Evolutionary conservation across 2,329 filamentous ascomycete species (phyloP).

Genomic region (Aspergillus udagawae): DNA sequence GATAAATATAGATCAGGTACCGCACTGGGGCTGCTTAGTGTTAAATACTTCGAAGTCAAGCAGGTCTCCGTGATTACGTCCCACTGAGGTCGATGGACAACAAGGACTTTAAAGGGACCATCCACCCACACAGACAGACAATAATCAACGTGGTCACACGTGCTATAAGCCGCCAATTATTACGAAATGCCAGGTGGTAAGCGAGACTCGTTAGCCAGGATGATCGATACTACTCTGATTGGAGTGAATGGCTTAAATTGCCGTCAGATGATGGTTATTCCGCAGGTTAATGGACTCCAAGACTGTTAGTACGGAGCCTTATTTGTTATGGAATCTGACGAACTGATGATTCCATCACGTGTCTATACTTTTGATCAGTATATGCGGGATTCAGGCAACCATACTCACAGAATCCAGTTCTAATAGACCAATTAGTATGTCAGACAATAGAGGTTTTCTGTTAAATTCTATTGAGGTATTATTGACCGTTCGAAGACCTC

Average conservation of each 20-base stretch:
- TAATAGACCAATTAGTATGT: background rate
- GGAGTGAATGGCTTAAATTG: background rate
- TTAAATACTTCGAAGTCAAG: background rate
- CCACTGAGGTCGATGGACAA: background rate
- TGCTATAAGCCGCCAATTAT: background rate
- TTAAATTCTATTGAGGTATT: too few relatives aligned
- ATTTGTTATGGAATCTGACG: background rate
- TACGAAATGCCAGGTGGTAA: background rate
- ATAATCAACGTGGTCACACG: background rate
- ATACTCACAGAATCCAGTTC: background rate
- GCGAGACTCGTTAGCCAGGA: background rate
- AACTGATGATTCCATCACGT: too few relatives aligned
- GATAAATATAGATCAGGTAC: conserved; percentile 18
- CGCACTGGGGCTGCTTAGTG: conserved; percentile 3
- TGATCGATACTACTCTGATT: background rate
- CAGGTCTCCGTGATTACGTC: conserved; percentile 5
- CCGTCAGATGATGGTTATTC: background rate
- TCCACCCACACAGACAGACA: background rate
- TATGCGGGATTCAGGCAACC: background rate
- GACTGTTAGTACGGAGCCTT: background rate
- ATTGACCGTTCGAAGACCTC: background rate
- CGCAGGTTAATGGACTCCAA: background rate
- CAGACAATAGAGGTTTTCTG: too few relatives aligned
- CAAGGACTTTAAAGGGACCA: background rate
- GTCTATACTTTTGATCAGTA: too few relatives aligned